Base-by-base conservation (phyloP, 768 basidiomycete genomes). In the Calocera cornea region DNA sequence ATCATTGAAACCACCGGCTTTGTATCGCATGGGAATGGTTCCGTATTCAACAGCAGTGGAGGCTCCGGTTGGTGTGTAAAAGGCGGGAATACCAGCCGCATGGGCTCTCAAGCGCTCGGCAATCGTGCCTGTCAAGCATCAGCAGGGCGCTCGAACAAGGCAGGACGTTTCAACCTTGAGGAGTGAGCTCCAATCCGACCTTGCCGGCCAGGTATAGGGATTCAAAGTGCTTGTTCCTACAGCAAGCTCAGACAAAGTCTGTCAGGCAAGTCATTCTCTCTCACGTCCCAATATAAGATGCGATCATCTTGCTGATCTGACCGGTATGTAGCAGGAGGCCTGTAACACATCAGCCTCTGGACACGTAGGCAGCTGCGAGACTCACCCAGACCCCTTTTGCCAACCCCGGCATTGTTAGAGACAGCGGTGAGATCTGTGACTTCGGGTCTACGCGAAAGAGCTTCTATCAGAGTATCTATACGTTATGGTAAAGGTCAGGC, bases 11-110 rank as follows among this genome's bases (percentile, higher is more conserved):
- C 90, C 90, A 22, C 89, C 89, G n/a, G 69, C 80, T 64, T 89
- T 87, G 76, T 91, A 92, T 27, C 87, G 83, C 71, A 88, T 82
- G 31, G 92, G 89, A 72, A 94, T 90, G 2, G 82, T 76, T 1
- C 92, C 92, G 60, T 85, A 78, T 75, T 94, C 89, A 1, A 92
- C 84, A 1, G 90, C 90, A 22, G 92, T 94, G 24, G 83, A 83
- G 8, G 90, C 90, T 17, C 94, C 93, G 0, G 92, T 93, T 17
- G 92, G 93, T 3, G 91, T 95, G 77, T 81, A 95, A 80, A 97
- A 93, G n/a, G 88, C 92, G 19, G 93, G 92, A 68, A 93, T 92
- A 64, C 93, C 93, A 12, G 91, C 89, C 10, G 91, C 92, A 67
- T 91, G 89, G 7, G 93, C 89, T 38, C 92, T 87, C 69, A 94